A percentile compares a stretch with the other conserved stretches of the same genome.
Evolutionary conservation across 163 green algal species (phyloP).

Genomic region (Chlorella variabilis): DNA sequence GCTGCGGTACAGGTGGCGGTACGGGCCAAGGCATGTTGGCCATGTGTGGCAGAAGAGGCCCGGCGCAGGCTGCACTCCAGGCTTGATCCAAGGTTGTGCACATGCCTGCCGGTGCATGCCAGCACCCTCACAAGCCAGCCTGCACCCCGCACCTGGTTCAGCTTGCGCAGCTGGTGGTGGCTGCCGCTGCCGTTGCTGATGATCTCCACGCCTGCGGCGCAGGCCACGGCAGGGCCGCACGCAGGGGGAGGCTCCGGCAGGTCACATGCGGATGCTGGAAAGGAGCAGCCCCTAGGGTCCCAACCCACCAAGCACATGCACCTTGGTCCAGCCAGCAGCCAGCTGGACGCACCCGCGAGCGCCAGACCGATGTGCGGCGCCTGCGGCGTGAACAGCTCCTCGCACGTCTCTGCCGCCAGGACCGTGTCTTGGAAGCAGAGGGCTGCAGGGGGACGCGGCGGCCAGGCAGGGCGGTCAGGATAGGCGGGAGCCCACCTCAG

Average conservation of each 20-base stretch:
- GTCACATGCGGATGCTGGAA: too few relatives aligned
- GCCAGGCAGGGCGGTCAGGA: too few relatives aligned
- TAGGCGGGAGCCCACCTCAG: too few relatives aligned
- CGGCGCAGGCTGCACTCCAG: neutral
- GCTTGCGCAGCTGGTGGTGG: conserved; percentile 96
- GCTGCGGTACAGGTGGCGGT: conserved; percentile 33
- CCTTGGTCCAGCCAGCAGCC: too few relatives aligned
- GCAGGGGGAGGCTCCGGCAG: too few relatives aligned
- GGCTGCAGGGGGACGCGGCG: neutral
- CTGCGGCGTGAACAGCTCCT: conserved; percentile 98
- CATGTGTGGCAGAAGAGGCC: neutral
- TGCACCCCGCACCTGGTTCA: conserved; percentile 71
- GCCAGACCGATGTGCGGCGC: conserved; percentile 66
- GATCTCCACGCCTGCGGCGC: conserved; percentile 87
- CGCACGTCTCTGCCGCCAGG: conserved; percentile 88
- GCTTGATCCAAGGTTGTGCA: too few relatives aligned
- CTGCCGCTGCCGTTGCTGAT: conserved; percentile 94
- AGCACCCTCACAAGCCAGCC: too few relatives aligned
- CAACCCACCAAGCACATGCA: too few relatives aligned
- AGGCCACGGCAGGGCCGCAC: too few relatives aligned
- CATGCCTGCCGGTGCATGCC: too few relatives aligned
- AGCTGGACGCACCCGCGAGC: conserved; percentile 38
- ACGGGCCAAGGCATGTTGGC: neutral
- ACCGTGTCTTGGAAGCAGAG: conserved; percentile 52
- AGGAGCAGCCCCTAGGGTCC: too few relatives aligned